Evolutionary conservation across 1,284 basidiomycete genomes (phyloP).

Genomic region (Acaromyces ingoldii): DNA sequence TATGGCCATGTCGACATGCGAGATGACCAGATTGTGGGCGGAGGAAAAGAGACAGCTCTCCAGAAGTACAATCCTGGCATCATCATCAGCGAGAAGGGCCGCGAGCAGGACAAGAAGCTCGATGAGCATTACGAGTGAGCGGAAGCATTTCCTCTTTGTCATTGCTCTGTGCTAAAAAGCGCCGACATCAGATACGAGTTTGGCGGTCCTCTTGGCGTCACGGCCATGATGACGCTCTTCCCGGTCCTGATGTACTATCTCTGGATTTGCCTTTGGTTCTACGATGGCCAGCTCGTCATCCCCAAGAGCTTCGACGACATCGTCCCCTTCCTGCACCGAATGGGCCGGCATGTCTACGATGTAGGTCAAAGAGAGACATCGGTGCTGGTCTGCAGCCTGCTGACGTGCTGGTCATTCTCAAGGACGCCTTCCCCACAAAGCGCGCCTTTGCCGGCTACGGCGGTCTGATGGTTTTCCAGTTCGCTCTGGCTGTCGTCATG

Average conservation of each 20-base stretch:
- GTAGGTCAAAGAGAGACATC: constrained; percentile 59
- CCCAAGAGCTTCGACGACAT: constrained; percentile 71
- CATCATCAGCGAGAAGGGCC: constrained; percentile 45
- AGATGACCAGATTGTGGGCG: constrained; percentile 48
- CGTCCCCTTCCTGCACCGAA: constrained; percentile 70
- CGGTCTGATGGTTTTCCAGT: constrained; percentile 81
- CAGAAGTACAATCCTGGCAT: constrained; percentile 46
- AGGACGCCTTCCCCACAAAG: constrained; percentile 85
- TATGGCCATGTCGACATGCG: constrained; percentile 42
- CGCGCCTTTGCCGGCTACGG: constrained; percentile 70
- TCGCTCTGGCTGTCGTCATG: constrained; percentile 80
- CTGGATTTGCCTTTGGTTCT: constrained; percentile 95
- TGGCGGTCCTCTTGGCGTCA: constrained; percentile 84
- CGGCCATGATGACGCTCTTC: constrained; percentile 91
- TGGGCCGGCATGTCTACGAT: constrained; percentile 76
- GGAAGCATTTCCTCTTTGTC: not conserved
- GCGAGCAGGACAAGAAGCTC: constrained; percentile 45
- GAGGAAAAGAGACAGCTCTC: constrained; percentile 39
- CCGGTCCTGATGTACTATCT: constrained; percentile 94
- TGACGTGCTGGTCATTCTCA: constrained; percentile 1
- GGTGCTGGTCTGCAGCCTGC: not conserved
- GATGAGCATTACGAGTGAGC: constrained; percentile 44
- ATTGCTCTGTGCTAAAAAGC: not conserved
- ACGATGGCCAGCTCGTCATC: constrained; percentile 78
- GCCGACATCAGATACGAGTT: constrained; percentile 78